A percentile compares a stretch with the other conserved stretches of the same genome.
These are phyloP conservation scores for Fonsecaea nubica DNA, from an alignment of 2,329 filamentous ascomycete species.

Conservation along the genomic window DNA sequence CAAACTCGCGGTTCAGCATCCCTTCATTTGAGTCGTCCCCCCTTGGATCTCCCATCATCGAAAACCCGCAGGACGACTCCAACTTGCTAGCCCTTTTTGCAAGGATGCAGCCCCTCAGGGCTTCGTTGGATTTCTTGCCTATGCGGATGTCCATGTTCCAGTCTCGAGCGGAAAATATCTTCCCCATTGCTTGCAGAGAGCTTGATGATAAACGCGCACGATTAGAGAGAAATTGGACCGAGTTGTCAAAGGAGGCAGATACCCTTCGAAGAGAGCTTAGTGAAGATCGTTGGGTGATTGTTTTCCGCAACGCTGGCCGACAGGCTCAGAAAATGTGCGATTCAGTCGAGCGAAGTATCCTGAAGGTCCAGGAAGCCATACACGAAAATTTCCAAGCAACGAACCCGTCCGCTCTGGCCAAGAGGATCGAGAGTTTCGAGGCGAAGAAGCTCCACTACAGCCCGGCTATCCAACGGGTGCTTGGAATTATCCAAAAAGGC, in stretches of 20 bases:
- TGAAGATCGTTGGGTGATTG: conserved; percentile 93
- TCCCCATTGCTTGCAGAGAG: conserved; percentile 90
- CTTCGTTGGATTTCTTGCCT: conserved; percentile 91
- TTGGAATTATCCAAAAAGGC: conserved; percentile 94
- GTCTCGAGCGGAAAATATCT: conserved; percentile 74
- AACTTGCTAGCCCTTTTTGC: conserved; percentile 89
- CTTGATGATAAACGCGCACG: conserved; percentile 75
- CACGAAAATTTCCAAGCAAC: conserved; percentile 76
- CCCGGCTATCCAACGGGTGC: conserved; percentile 86
- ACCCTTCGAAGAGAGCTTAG: conserved; percentile 86
- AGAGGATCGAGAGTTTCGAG: conserved; percentile 91
- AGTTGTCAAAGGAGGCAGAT: conserved; percentile 88
- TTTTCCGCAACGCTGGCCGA: conserved; percentile 89
- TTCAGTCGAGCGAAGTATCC: conserved; percentile 85
- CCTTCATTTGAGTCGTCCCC: conserved; percentile 60
- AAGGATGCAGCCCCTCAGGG: conserved; percentile 89
- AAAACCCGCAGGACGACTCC: conserved; percentile 76
- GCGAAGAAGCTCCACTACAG: conserved; percentile 94
- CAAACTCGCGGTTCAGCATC: conserved; percentile 69
- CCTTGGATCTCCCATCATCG: conserved; percentile 50
- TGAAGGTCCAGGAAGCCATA: conserved; percentile 79
- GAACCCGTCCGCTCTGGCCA: conserved; percentile 71
- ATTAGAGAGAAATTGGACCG: conserved; percentile 85
- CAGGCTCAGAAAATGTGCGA: conserved; percentile 97
- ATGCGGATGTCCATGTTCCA: conserved; percentile 92